Base-by-base conservation (phyloP, 2,329 filamentous ascomycete genomes). In the Cladosporium sp. region DNA sequence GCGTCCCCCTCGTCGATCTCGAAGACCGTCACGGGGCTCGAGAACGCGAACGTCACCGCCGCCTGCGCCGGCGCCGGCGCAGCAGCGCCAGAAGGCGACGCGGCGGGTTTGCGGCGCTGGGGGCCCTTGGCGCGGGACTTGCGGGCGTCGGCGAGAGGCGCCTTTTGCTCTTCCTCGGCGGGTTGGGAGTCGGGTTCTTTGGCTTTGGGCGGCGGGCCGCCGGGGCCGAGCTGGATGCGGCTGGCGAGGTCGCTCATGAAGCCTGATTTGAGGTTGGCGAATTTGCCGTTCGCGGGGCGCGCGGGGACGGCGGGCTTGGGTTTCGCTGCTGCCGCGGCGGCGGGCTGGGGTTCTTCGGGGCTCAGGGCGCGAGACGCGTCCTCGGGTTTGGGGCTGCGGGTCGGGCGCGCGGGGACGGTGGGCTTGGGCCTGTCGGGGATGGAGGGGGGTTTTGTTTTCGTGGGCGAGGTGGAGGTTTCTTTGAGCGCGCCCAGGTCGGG, bases 231-330 rank as follows among this genome's bases (percentile, higher is more conserved):
- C 65, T 89, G 85, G 28, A 98, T 76, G 45, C 90, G 86, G 62
- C 89, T 91, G 70, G 97, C 95, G 40, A 98, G 75, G 65, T 97
- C 92, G 42, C 84, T 90, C 79, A 98, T 83, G 70, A 98, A 97
- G 3, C 88, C 89, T 35, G 88, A 88, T 70, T 95, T 90, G 32
- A 98, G 75, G 19, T 89, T 87, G 13, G 91, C 89, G 67, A 98
- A 95, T 74, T 97, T 97, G 62, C 83, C 82, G 9, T 88, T 88
- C 41, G 79, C 78, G 2, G 90, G 88, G 43, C 89, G 83, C 11
- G 84, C 80, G 9, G 93, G 91, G 2, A 97, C 80, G 0, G 83
- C 80, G 4, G 93, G 91, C 67, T 96, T 97, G n/a, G 81, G 71
- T 67, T 90, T 95, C 10, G 77, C 68, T 13, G 74, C 64, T 10